phyloP scores from a whole-genome alignment of 192 early-diverging fungal species.

The Endogone sp. region DNA sequence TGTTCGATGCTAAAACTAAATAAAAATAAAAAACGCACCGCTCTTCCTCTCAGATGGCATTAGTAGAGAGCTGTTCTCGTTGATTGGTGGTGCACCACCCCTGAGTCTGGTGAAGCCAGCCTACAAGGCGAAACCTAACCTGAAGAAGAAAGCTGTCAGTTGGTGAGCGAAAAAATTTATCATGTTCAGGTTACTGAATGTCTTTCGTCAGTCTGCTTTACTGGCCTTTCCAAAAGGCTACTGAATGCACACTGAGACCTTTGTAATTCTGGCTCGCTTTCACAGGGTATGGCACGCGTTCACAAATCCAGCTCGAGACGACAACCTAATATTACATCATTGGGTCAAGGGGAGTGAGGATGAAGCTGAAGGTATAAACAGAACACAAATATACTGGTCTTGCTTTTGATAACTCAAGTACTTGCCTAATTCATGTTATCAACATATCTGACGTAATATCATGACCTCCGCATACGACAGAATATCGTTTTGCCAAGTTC shows the following conservation, averaged over 20 bases:
- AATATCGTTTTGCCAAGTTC: slow-evolving; percentile 75
- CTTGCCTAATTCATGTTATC: too few relatives aligned
- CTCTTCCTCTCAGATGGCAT: slow-evolving; percentile 49
- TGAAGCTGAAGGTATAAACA: slow-evolving; percentile 16
- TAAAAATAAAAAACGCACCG: too few relatives aligned
- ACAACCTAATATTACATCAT: slow-evolving; percentile 69
- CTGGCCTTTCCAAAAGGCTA: background rate
- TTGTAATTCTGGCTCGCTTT: too few relatives aligned
- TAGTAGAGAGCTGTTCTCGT: slow-evolving; percentile 56
- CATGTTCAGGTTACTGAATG: too few relatives aligned
- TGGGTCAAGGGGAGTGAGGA: slow-evolving; percentile 76
- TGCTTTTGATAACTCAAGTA: too few relatives aligned
- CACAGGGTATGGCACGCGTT: slow-evolving; percentile 70
- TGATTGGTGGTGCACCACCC: slow-evolving; percentile 68
- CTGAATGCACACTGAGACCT: too few relatives aligned
- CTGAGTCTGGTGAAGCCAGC: slow-evolving; percentile 54
- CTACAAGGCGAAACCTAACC: slow-evolving; percentile 70
- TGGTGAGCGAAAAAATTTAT: slow-evolving; percentile 44
- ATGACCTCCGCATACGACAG: too few relatives aligned
- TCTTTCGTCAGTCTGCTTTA: background rate
- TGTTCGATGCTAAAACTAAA: too few relatives aligned
- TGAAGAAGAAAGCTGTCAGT: slow-evolving; percentile 57
- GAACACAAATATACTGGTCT: background rate
- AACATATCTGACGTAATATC: too few relatives aligned
- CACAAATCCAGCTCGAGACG: slow-evolving; percentile 71